Evolutionary conservation across 2,329 filamentous ascomycete species (phyloP).

Genomic region (Fusarium algeriense): DNA sequence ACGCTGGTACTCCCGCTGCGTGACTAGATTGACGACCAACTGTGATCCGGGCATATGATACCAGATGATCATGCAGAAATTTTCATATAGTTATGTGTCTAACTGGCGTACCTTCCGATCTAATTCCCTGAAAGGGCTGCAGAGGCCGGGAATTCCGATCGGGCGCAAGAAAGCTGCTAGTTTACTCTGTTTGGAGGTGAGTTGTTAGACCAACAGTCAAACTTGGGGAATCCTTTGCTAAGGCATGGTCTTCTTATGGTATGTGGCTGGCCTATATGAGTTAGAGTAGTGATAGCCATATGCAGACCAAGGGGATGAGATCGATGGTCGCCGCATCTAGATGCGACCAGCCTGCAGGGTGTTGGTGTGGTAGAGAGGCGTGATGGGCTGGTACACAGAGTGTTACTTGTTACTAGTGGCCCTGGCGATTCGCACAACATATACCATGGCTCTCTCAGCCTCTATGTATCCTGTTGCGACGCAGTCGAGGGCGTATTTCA

Average conservation of each 20-base stretch:
- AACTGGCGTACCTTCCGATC: not conserved
- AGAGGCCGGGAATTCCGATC: not conserved
- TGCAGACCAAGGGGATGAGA: conserved; percentile 18
- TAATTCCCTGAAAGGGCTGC: not conserved
- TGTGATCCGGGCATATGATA: not conserved
- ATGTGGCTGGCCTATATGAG: too few relatives aligned
- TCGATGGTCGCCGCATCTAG: conserved; percentile 39
- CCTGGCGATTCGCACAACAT: not conserved
- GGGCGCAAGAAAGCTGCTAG: not conserved
- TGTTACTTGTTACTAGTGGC: conserved; percentile 6
- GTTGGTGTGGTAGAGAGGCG: conserved; percentile 20
- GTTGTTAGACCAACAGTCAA: too few relatives aligned
- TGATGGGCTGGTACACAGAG: conserved; percentile 13
- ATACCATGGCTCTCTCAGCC: not conserved
- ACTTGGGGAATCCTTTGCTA: too few relatives aligned
- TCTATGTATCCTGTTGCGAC: not conserved
- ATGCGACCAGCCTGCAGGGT: conserved; percentile 28
- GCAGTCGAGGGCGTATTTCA: not conserved
- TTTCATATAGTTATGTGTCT: not conserved
- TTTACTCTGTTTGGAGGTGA: not conserved
- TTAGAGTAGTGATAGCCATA: conserved; percentile 20
- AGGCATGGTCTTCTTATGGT: too few relatives aligned
- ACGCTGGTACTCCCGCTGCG: not conserved
- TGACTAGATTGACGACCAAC: too few relatives aligned
- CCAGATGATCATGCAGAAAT: not conserved